Percentiles rank a stretch among this genome's conserved stretches.
These are phyloP conservation scores for Metschnikowia lochheadii DNA, from an alignment of 805 yeast species.

Conservation along the genomic window DNA sequence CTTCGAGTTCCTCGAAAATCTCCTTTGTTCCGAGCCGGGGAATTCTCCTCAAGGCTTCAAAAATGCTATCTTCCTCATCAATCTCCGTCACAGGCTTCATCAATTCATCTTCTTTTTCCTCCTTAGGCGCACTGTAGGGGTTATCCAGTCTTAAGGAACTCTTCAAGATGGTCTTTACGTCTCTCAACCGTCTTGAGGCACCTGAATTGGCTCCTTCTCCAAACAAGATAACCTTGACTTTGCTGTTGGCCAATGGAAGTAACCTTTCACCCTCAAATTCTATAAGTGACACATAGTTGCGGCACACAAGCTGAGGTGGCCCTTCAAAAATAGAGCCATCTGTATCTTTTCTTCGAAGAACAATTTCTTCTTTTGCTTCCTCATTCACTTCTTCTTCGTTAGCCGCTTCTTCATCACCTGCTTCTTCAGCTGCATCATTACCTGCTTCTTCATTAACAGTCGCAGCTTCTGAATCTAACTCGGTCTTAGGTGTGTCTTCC, in stretches of 20 bases:
- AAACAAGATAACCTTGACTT: conserved; percentile 42
- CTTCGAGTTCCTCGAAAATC: conserved; percentile 40
- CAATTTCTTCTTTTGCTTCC: conserved; percentile 4
- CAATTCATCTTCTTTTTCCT: conserved; percentile 30
- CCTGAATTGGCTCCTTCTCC: conserved; percentile 57
- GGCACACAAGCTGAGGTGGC: conserved; percentile 59
- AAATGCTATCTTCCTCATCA: conserved; percentile 34
- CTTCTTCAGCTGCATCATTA: not conserved
- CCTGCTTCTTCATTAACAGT: conserved; percentile 2
- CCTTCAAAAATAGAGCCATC: conserved; percentile 50
- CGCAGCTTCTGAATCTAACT: not conserved
- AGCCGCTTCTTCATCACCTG: not conserved
- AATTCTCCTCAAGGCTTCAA: conserved; percentile 41
- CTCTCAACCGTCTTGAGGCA: conserved; percentile 49
- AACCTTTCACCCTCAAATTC: conserved; percentile 39
- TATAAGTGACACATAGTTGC: conserved; percentile 51
- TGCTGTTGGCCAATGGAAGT: conserved; percentile 20
- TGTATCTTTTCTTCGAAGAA: not conserved
- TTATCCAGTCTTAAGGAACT: conserved; percentile 34
- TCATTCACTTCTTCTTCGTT: conserved; percentile 5
- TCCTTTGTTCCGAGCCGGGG: conserved; percentile 62
- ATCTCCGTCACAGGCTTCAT: conserved; percentile 32
- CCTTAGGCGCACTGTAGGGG: conserved; percentile 32
- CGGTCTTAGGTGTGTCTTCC: not conserved
- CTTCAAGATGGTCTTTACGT: conserved; percentile 45